These are phyloP conservation scores for Malus fusca DNA, from an alignment of 306 rosid species.

Conservation along the genomic window DNA sequence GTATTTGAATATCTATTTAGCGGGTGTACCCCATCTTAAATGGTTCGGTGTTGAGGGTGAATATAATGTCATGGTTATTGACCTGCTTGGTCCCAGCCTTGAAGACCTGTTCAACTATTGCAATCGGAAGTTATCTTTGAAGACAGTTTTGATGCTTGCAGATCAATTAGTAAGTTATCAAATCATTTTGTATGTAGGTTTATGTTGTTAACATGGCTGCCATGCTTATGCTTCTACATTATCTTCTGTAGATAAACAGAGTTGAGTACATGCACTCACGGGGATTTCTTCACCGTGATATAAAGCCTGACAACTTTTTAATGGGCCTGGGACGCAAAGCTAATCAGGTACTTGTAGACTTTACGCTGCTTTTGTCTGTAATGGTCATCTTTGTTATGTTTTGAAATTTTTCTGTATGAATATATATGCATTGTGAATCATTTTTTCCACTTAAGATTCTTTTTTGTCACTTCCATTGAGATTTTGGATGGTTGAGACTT, in stretches of 20 bases:
- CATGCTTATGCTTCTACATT: slow-evolving; percentile 21
- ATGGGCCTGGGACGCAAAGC: slow-evolving; percentile 99
- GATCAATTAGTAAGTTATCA: slow-evolving; percentile 82
- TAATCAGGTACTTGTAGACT: slow-evolving; percentile 62
- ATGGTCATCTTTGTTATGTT: background rate
- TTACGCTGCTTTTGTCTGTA: slow-evolving; percentile 2
- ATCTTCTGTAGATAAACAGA: slow-evolving; percentile 61
- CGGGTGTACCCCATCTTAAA: slow-evolving; percentile 91
- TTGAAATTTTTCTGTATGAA: background rate
- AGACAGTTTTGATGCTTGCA: slow-evolving; percentile 96
- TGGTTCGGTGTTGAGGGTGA: slow-evolving; percentile 99
- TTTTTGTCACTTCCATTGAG: background rate
- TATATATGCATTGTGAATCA: background rate
- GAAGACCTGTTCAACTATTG: slow-evolving; percentile 96
- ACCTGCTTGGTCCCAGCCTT: slow-evolving; percentile 95
- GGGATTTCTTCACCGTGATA: slow-evolving; percentile 97
- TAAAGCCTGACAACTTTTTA: slow-evolving; percentile 97
- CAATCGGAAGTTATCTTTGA: slow-evolving; percentile 72
- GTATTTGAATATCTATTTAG: slow-evolving; percentile 30
- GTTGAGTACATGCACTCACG: slow-evolving; percentile 97
- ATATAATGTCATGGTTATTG: slow-evolving; percentile 92
- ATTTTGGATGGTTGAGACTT: background rate
- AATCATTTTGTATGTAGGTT: background rate
- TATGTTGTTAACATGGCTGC: background rate
- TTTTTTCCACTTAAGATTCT: background rate